These are phyloP conservation scores for Aspergillus sp. DNA, from an alignment of 2,329 filamentous ascomycete genomes.

Conservation along the genomic window DNA sequence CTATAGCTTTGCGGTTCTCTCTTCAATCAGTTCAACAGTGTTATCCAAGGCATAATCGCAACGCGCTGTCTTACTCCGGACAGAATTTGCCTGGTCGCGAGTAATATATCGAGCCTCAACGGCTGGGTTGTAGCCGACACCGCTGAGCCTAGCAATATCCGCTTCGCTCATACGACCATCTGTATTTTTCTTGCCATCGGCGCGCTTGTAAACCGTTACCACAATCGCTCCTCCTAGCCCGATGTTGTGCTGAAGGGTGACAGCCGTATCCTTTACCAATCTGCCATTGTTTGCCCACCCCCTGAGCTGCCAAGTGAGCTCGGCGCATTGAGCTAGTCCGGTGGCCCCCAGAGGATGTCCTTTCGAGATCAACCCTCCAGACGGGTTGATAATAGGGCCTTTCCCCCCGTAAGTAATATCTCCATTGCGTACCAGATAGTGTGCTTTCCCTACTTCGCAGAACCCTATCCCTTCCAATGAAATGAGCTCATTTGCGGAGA, in stretches of 20 bases:
- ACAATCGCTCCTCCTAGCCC: background rate
- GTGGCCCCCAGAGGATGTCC: background rate
- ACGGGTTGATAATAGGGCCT: background rate
- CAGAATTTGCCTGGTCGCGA: slow-evolving; percentile 65
- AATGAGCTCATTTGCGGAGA: slow-evolving; percentile 92
- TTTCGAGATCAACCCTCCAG: background rate
- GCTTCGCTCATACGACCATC: background rate
- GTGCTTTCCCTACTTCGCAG: slow-evolving; percentile 75
- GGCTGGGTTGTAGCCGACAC: slow-evolving; percentile 84
- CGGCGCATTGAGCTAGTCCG: background rate
- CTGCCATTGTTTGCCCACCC: background rate
- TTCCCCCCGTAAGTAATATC: slow-evolving; percentile 81
- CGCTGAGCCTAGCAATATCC: slow-evolving; percentile 51
- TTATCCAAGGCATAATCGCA: slow-evolving; percentile 80
- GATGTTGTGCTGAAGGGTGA: background rate
- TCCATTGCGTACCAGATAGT: slow-evolving; percentile 79
- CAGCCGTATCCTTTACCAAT: background rate
- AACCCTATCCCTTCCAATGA: slow-evolving; percentile 82
- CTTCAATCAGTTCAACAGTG: slow-evolving; percentile 33
- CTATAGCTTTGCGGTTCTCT: background rate
- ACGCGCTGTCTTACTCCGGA: slow-evolving; percentile 66
- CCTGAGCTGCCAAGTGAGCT: background rate
- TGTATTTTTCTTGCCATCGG: background rate
- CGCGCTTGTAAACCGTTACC: background rate
- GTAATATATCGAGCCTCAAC: slow-evolving; percentile 86